These are phyloP conservation scores for Aspergillus amoenus DNA, from an alignment of 2,329 filamentous ascomycete genomes.

Conservation along the genomic window DNA sequence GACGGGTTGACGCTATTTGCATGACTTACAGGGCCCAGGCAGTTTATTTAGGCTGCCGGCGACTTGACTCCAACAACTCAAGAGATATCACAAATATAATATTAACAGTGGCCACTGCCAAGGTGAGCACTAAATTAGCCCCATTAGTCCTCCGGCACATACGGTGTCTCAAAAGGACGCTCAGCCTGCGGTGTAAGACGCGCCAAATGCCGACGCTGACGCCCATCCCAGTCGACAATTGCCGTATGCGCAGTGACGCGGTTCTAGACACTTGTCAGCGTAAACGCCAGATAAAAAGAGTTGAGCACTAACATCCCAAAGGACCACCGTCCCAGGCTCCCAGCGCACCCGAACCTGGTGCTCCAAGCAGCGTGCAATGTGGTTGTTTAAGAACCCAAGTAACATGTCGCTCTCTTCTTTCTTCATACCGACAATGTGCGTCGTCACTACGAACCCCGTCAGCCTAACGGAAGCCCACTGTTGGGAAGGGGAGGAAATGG, in stretches of 20 bases:
- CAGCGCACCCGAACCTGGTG: conserved; percentile 26
- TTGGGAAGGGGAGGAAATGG: background rate
- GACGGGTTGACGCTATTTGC: too few species aligned
- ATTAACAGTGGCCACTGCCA: fast-evolving
- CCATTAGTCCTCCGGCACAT: conserved; percentile 4
- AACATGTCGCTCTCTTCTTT: conserved; percentile 43
- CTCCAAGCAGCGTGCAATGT: conserved; percentile 22
- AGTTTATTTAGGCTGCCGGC: too few species aligned
- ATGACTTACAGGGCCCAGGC: too few species aligned
- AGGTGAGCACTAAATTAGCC: too few species aligned
- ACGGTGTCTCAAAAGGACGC: conserved; percentile 24
- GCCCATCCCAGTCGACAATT: conserved; percentile 30
- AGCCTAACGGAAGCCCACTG: background rate
- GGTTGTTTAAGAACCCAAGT: conserved; percentile 27
- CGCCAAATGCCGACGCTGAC: conserved; percentile 28
- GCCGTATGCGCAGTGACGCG: conserved; percentile 40
- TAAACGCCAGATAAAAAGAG: conserved; percentile 26
- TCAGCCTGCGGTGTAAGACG: conserved; percentile 31
- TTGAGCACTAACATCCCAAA: conserved; percentile 38
- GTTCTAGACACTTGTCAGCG: conserved; percentile 25
- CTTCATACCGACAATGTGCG: conserved; percentile 44
- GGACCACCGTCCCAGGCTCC: conserved; percentile 26
- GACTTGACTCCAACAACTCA: too few species aligned
- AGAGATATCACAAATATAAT: too few species aligned
- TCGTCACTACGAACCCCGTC: conserved; percentile 23